Conservation (phyloP, 2,329 filamentous ascomycete genomes). For the Fusarium ramigenum region DNA sequence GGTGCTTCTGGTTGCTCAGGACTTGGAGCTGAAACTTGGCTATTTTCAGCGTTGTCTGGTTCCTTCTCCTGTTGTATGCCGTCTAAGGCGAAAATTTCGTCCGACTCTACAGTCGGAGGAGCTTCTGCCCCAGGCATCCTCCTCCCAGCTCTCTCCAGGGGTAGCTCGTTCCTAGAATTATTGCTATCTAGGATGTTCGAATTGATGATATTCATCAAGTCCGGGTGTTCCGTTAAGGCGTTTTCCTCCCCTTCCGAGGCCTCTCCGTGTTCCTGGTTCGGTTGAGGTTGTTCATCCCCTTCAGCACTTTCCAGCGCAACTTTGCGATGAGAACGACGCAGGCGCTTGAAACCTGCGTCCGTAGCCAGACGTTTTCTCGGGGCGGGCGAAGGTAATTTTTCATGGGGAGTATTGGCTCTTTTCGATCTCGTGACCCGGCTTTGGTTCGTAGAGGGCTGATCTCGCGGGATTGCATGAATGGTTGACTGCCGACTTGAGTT, state of each 20-base stretch:
- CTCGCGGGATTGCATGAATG: background rate
- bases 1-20: background rate
- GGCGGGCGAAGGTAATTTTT: background rate
- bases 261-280: background rate
- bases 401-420: background rate
- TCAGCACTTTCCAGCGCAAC: background rate
- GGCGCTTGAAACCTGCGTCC: slow-evolving; percentile 7
- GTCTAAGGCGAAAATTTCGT: background rate
- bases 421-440: slow-evolving; percentile 24
- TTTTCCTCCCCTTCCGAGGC: slow-evolving; percentile 17
- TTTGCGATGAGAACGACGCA: background rate
- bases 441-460: background rate
- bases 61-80: background rate
- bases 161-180: background rate
- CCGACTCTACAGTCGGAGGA: background rate
- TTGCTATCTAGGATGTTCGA: background rate
- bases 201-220: slow-evolving; percentile 30
- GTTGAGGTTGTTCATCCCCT: background rate
- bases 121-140: background rate
- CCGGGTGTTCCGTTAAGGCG: background rate
- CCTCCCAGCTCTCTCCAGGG: background rate
- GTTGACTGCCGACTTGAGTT: background rate
- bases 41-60: background rate
- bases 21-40: background rate
- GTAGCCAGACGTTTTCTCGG: slow-evolving; percentile 22